A percentile compares a stretch with the other conserved stretches of the same genome.
Evolutionary conservation across 2,329 filamentous ascomycete species (phyloP).

Genomic region (Alternaria brassicae): DNA sequence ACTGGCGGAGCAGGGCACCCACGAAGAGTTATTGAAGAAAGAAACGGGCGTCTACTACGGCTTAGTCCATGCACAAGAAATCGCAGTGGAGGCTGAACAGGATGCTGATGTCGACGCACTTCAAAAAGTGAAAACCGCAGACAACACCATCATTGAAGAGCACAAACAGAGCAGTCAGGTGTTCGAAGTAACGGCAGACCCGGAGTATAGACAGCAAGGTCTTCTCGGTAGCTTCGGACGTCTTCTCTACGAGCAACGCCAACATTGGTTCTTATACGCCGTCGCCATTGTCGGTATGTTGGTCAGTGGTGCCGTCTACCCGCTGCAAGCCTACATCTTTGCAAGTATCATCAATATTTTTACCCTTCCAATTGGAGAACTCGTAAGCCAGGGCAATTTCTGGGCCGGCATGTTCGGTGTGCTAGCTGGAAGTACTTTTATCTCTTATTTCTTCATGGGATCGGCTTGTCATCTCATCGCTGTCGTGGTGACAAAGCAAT

Average conservation of each 20-base stretch:
- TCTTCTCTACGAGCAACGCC: slow-evolving; percentile 45
- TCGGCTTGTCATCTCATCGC: slow-evolving; percentile 41
- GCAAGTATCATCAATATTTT: slow-evolving; percentile 49
- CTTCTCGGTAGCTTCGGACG: slow-evolving; percentile 44
- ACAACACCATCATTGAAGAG: slow-evolving; percentile 17
- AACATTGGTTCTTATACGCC: slow-evolving; percentile 44
- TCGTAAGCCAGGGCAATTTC: slow-evolving; percentile 57
- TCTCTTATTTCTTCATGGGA: slow-evolving; percentile 62
- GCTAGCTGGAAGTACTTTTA: slow-evolving; percentile 61
- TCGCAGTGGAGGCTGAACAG: slow-evolving; percentile 36
- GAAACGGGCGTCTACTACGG: slow-evolving; percentile 70
- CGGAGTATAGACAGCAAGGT: slow-evolving; percentile 40
- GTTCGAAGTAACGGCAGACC: slow-evolving; percentile 21
- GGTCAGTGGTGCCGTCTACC: slow-evolving; percentile 46
- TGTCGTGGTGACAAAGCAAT: slow-evolving; percentile 57
- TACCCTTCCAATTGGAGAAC: slow-evolving; percentile 38
- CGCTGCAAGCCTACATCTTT: slow-evolving; percentile 50
- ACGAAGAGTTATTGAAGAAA: slow-evolving; percentile 70
- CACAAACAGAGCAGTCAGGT: slow-evolving; percentile 8
- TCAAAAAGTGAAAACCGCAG: slow-evolving; percentile 26
- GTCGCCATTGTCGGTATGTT: slow-evolving; percentile 40
- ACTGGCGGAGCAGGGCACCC: slow-evolving; percentile 76
- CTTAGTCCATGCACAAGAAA: slow-evolving; percentile 63
- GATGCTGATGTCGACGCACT: slow-evolving; percentile 23
- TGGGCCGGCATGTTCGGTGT: slow-evolving; percentile 72